Base-by-base conservation (phyloP, 192 early-diverging fungal genomes). In the Lobulomyces angularis region DNA sequence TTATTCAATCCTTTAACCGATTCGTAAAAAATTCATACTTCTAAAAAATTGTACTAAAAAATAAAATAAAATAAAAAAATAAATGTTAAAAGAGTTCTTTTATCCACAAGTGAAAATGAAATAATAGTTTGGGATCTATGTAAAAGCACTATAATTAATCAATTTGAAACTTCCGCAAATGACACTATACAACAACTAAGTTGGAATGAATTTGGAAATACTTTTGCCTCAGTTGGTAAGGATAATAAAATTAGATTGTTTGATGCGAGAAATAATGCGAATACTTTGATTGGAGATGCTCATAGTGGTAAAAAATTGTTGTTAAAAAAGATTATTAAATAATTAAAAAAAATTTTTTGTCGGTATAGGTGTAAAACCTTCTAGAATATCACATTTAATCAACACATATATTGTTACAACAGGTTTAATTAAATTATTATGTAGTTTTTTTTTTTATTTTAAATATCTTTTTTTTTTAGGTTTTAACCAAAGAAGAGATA, bases 361-460 rank as follows among this genome's bases (percentile, higher is more conserved):
- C 27, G 7, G 7, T 65, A 58, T 55, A 36, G 82, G 80, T 12
- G 62, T 65, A 12, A 82, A 84, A 31, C 55, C 71, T 8, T 77
- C 74, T 36, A 73, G 67, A 33, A 66, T 73, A 12, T 41, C 81
- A 7, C 86, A 81, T 82, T 41, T 87, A 0, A 79, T 76, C 19
- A 71, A 78, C 32, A 69, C 59, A 35, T 62, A 76, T 21, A 31
- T 88, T 18, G 46, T 84, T 22, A 74, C 85, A 0, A 74, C 81
- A 4, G 89, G 89, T 5, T 78, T 80, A 48, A 73, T 74, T 43
- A 77, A 30, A 41, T 12, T 24, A 43, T 23, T 43, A 37, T 18
- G 31, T 2, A 5, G 3, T 2, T 47, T 47, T 5, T 27, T 14
- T 24, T 9, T 12, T 14, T n/a, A 20, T 16, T 0, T 21, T 17